Evolutionary conservation across 768 basidiomycete genomes (phyloP).

Genomic region (Rhizopogon salebrosus): DNA sequence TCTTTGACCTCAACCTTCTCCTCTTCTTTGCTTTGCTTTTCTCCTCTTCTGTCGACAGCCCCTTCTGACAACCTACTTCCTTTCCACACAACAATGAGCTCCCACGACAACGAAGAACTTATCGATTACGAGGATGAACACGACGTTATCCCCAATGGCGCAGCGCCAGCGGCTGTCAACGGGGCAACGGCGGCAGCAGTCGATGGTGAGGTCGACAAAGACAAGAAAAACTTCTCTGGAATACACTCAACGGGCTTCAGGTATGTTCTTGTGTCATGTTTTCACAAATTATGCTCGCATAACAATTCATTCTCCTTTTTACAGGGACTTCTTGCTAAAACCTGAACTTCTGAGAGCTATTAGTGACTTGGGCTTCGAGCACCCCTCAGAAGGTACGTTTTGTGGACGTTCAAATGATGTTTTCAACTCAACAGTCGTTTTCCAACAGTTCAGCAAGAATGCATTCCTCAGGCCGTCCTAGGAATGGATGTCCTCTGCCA

Average conservation of each 20-base stretch:
- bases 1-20: slow-evolving; percentile 16
- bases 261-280: slow-evolving; percentile 38
- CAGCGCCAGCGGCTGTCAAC: slow-evolving; percentile 39
- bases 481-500: slow-evolving; percentile 99
- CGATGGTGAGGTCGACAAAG: slow-evolving; percentile 61
- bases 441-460: slow-evolving; percentile 92
- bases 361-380: slow-evolving; percentile 99
- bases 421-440: slow-evolving; percentile 1
- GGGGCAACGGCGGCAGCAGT: slow-evolving; percentile 41
- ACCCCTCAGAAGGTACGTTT: slow-evolving; percentile 91
- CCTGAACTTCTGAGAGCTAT: slow-evolving; percentile 96
- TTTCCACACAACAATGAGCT: slow-evolving; percentile 52
- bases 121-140: slow-evolving; percentile 95
- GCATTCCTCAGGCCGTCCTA: slow-evolving; percentile 98
- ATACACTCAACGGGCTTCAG: slow-evolving; percentile 99
- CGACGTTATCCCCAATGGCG: slow-evolving; percentile 64
- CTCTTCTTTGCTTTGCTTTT: slow-evolving; percentile 14
- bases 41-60: slow-evolving; percentile 24
- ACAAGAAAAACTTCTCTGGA: slow-evolving; percentile 97
- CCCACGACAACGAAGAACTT: slow-evolving; percentile 84
- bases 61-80: slow-evolving; percentile 20
- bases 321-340: slow-evolving; percentile 95
- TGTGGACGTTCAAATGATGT: not conserved
- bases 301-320: slow-evolving; percentile 4
- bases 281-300: no score